Conservation (phyloP, 306 rosid species). For the Gillenia trifoliata region DNA sequence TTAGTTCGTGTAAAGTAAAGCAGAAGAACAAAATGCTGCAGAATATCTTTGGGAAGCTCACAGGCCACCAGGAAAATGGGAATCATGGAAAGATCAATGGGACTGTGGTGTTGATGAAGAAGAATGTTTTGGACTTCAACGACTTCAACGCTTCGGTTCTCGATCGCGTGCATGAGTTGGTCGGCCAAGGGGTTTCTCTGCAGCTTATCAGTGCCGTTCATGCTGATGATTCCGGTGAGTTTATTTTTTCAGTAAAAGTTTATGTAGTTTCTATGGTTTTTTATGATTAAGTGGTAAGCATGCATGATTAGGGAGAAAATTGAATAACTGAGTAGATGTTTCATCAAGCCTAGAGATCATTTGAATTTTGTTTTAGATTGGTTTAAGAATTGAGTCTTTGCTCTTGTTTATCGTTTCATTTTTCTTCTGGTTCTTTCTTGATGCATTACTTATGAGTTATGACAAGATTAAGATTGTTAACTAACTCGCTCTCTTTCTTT, state of each 20-base stretch:
- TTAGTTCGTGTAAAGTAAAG: background rate
- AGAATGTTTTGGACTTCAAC: slow-evolving; percentile 31
- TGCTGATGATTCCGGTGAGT: slow-evolving; percentile 17
- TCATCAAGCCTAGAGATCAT: background rate
- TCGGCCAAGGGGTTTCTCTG: slow-evolving; percentile 23
- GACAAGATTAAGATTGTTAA: background rate
- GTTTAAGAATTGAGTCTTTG: background rate
- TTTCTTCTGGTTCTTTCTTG: background rate
- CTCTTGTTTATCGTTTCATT: background rate
- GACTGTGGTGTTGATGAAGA: slow-evolving; percentile 33
- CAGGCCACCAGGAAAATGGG: slow-evolving; percentile 1
- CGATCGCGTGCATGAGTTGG: slow-evolving; percentile 21
- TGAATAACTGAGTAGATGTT: background rate
- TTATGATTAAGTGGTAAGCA: background rate
- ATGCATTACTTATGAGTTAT: background rate
- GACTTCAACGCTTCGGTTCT: slow-evolving; percentile 22
- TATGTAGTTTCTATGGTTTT: background rate
- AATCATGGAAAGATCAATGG: slow-evolving; percentile 17
- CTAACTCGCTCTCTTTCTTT: background rate
- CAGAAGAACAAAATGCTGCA: slow-evolving; percentile 13
- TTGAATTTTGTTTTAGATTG: background rate
- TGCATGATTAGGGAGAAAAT: background rate
- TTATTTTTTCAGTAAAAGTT: background rate
- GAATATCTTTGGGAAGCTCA: background rate
- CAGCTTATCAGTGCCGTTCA: slow-evolving; percentile 26